Base-by-base conservation (phyloP, 495 filamentous ascomycete genomes). In the Penicillium soppii region DNA sequence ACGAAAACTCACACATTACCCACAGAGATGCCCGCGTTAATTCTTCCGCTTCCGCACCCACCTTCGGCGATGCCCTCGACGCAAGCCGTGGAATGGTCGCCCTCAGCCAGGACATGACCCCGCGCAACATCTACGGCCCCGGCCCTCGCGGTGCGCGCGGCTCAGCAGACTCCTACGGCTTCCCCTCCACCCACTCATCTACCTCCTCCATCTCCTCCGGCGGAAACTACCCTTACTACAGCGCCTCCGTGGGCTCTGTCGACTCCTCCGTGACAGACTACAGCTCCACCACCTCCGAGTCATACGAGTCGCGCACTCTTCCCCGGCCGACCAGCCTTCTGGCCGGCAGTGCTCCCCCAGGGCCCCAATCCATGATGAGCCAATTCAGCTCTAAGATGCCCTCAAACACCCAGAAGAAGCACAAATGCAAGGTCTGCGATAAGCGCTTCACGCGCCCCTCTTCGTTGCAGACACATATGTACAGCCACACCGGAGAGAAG, bases 341-440 rank as follows among this genome's bases (percentile, higher is more conserved):
- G 51, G 77, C 80, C 39, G 82, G 78, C 47, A 70, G 74, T 52
- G 74, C 77, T 5, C 90, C 90, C 25, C 90, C 90, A 0, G 91
- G 91, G 25, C 92, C 91, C 12, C 89, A 94, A 64, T 92, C 91
- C 3, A 97, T 98, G 90, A 98, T 98, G 94, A 85, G 89, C 40
- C 92, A 95, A 54, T 98, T 98, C 76, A 97, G 90, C 76, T 97
- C 94, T 37, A 97, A 97, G 68, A 86, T 97, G 40, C 89, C 90
- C 8, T 92, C 91, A 19, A 95, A 89, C 73, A 91, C 94, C 22
- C 92, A 97, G 65, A 98, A 98, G 84, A 98, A 97, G 78, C 94
- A 98, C 75, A 97, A 96, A 73, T 98, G 94, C 80, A 97, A 97
- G 78, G 89, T 98, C 43, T 98, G 94, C 77, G 94, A 97, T 73